Base-by-base conservation (phyloP, 1,139 yeast genomes). In the Saccharomyces hybrid region DNA sequence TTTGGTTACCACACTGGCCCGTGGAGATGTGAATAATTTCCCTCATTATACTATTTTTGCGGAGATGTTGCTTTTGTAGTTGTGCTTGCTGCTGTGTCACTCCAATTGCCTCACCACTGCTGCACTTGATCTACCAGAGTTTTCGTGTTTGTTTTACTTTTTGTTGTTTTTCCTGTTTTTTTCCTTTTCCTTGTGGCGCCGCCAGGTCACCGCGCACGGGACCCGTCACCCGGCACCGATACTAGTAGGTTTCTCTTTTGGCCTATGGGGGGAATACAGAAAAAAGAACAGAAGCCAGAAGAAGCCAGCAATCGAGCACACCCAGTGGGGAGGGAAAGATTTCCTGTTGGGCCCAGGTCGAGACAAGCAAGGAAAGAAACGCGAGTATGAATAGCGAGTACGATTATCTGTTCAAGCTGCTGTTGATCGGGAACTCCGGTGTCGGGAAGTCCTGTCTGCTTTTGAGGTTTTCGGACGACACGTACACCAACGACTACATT, bases 1-100 rank as follows among this genome's bases (percentile, higher is more conserved):
- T 90, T 78, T 93, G 99, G 83, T 93, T 93, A 84, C 99, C 99
- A 84, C 99, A 93, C 79, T 91, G 98, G 75, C 98, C 98, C 56
- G 97, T 86, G 60, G 97, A 91, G 74, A 91, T 81, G 76, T 91
- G 98, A 74, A 91, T 88, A 70, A 80, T 80, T 74, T 80, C 84
- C 78, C 84, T 80, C 84, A 80, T 80, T 52, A 55, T 53, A 34
- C 38, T 27, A 8, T 14, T 29, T 25, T 31, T 19, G 48, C 47
- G 23, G 50, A 46, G 25, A 26, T 27, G 41, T 31, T 47, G 50
- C 48, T 49, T 50, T 54, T 49, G 52, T 54, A 38, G 8, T 38
- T 4, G 25, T 16, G 11, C 3, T 38, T 9, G 44, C 13, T 16
- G 44, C 44, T 38, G n/a, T 38, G 44, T 38, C 23, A 38, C 44